Base-by-base conservation (phyloP, 345 rosid genomes). In the Pistacia integerrima region DNA sequence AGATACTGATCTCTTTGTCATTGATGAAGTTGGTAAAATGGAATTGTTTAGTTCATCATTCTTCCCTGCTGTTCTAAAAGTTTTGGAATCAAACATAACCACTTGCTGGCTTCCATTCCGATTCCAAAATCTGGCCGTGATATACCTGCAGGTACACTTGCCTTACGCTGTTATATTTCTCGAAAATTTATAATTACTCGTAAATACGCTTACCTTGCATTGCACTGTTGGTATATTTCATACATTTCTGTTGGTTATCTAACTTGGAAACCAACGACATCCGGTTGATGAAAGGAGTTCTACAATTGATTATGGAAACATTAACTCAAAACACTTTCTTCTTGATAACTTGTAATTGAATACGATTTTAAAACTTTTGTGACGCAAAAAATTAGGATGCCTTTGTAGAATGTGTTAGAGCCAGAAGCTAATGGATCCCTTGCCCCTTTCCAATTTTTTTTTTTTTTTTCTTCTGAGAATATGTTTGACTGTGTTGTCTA, bases 1-100 rank as follows among this genome's bases (percentile, higher is more conserved):
- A 75, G 90, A 82, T 67, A 84, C 91, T 0, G 76, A 82, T 83
- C 90, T 90, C 78, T 87, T 86, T 84, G 86, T 90, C 76, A 82
- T 90, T 14, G 94, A 92, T 73, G 94, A 92, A 84, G 85, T 90
- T 79, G 94, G 93, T 70, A 89, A 86, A 85, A 92, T 92, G 97
- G 94, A 92, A 84, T 56, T 92, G 79, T 89, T 44, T 69, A 87
- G 97, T 74, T 85, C 89, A 41, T 77, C 86, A 20, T 90, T 92
- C 85, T 85, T 90, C 79, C 93, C 93, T 38, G 88, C 93, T 76
- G 87, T 89, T 48, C 82, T 88, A 10, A 88, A 74, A 64, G 80
- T 90, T 83, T 85, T 89, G 60, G 88, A 87, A 69, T 89, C 92
- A 62, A 84, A 84, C 73, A 68, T 87, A 77, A 77, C 91, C 92